phyloP scores from a whole-genome alignment of 768 basidiomycete genomes.

The Rhodotorula kratochvilovae region DNA sequence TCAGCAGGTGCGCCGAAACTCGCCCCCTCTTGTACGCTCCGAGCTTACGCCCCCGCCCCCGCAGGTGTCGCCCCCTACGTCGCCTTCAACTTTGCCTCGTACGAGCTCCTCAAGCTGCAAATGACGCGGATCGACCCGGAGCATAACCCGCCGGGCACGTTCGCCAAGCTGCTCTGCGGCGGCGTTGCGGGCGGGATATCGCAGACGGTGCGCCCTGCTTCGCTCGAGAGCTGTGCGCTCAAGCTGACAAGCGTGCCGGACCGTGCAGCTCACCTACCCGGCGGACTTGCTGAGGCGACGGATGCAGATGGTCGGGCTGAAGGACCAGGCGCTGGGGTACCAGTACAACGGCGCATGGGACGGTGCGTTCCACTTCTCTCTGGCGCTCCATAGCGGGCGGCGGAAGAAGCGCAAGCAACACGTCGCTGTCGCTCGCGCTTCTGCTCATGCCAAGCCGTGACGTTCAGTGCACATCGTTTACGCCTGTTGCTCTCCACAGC shows the following conservation, averaged over 20 bases:
- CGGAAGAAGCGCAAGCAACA: too few relatives aligned
- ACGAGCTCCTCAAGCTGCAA: slow-evolving; percentile 56
- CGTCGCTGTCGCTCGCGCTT: too few relatives aligned
- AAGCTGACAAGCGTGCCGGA: background rate
- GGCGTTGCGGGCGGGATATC: slow-evolving; percentile 71
- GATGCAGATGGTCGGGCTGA: slow-evolving; percentile 88
- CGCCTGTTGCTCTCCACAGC: too few relatives aligned
- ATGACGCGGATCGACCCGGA: slow-evolving; percentile 6
- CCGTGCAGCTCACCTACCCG: slow-evolving; percentile 68
- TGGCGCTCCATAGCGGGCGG: too few relatives aligned
- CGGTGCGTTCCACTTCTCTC: slow-evolving; percentile 1
- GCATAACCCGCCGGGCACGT: slow-evolving; percentile 45
- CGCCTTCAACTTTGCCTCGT: slow-evolving; percentile 52
- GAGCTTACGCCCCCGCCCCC: slow-evolving; percentile 9
- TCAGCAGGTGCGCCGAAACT: slow-evolving; percentile 48
- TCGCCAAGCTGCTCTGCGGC: slow-evolving; percentile 74
- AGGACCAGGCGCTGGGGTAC: slow-evolving; percentile 49
- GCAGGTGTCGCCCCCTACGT: slow-evolving; percentile 73
- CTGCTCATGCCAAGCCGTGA: too few relatives aligned
- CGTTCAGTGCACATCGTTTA: too few relatives aligned
- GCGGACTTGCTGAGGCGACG: slow-evolving; percentile 91
- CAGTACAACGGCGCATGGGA: slow-evolving; percentile 33
- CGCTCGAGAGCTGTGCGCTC: background rate
- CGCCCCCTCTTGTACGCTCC: background rate
- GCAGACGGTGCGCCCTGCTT: slow-evolving; percentile 55